Percentiles rank a stretch among this genome's conserved stretches.
Conservation (phyloP, 345 rosid genomes). For the Gossypioides kirkii region DNA sequence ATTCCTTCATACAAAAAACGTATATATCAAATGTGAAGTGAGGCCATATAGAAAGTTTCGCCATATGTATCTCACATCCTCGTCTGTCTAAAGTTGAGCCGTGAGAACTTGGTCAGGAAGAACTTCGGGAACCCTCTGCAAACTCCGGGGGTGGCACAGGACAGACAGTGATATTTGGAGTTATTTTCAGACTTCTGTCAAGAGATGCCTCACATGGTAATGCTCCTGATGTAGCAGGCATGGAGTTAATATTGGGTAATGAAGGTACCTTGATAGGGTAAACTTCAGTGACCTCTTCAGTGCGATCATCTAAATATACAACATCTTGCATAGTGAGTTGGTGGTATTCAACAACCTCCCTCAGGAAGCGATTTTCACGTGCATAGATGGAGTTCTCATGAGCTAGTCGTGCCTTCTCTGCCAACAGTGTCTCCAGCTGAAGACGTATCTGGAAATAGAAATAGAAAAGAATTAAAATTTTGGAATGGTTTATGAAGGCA, state of each 20-base stretch:
- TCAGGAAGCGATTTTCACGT: conserved; percentile 82
- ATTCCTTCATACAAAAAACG: no score
- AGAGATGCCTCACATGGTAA: conserved; percentile 16
- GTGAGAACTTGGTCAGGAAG: neutral
- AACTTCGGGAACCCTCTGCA: conserved; percentile 15
- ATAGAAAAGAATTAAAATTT: conserved; percentile 6
- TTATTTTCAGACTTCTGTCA: conserved; percentile 16
- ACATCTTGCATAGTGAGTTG: conserved; percentile 98
- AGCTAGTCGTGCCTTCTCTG: conserved; percentile 96
- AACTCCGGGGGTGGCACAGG: conserved; percentile 38
- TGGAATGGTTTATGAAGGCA: neutral
- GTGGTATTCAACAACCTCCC: conserved; percentile 92
- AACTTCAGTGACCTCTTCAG: conserved; percentile 83
- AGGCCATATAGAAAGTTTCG: no score
- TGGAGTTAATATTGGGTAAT: conserved; percentile 27
- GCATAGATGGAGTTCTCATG: conserved; percentile 79
- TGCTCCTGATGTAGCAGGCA: conserved; percentile 12
- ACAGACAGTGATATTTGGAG: conserved; percentile 22
- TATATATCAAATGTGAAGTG: no score
- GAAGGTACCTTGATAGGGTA: conserved; percentile 52
- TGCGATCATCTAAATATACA: conserved; percentile 76
- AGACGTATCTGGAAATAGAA: conserved; percentile 56
- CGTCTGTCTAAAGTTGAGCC: neutral
- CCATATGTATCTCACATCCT: no score
- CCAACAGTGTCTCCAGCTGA: conserved; percentile 82